A percentile compares a stretch with the other conserved stretches of the same genome.
Conservation (phyloP, 2,329 filamentous ascomycete genomes). For the Ambrosiella cleistominuta region DNA sequence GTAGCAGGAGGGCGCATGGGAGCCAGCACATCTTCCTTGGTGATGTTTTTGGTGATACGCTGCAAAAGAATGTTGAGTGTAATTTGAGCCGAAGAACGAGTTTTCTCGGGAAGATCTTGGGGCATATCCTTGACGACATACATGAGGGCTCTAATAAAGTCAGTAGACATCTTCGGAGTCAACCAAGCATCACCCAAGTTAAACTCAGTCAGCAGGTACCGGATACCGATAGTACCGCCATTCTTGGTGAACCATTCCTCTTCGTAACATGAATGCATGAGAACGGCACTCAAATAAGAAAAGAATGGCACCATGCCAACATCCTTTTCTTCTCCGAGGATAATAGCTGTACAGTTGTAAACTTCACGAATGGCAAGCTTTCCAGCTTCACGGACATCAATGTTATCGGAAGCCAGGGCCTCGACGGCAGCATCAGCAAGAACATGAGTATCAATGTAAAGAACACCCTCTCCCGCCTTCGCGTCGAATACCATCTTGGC, state of each 20-base stretch:
- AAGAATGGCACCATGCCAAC: conserved; percentile 73
- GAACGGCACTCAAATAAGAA: conserved; percentile 59
- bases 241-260: conserved; percentile 99
- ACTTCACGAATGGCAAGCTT: conserved; percentile 63
- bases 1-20: not conserved
- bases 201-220: conserved; percentile 68
- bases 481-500: conserved; percentile 66
- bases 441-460: conserved; percentile 72
- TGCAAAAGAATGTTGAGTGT: conserved; percentile 66
- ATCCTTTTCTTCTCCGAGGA: conserved; percentile 58
- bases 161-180: conserved; percentile 53
- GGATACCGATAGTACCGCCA: conserved; percentile 78
- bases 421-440: conserved; percentile 83
- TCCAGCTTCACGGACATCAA: conserved; percentile 64
- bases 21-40: conserved; percentile 56
- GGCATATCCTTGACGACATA: conserved; percentile 99
- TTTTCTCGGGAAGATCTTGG: conserved; percentile 78
- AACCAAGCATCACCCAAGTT: conserved; percentile 76
- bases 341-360: conserved; percentile 55
- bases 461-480: conserved; percentile 65
- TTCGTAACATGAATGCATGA: conserved; percentile 89
- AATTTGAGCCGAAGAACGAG: conserved; percentile 62
- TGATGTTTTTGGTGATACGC: conserved; percentile 60
- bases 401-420: conserved; percentile 70
- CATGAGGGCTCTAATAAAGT: conserved; percentile 79